These are phyloP conservation scores for Pichia californica DNA, from an alignment of 805 yeast genomes.

Conservation along the genomic window DNA sequence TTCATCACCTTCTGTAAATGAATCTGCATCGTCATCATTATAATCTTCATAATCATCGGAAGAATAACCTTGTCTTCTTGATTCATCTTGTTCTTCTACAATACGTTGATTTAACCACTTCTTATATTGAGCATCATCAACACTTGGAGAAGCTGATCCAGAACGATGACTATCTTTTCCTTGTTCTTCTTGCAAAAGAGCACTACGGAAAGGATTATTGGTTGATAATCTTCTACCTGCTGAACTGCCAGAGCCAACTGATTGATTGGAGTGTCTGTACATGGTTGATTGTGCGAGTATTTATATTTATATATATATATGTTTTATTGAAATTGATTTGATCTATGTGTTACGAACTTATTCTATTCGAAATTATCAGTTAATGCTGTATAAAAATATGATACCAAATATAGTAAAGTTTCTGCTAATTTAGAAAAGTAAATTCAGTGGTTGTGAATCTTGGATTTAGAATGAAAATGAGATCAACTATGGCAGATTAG, in stretches of 20 bases:
- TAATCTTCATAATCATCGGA: constrained; percentile 23
- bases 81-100: constrained; percentile 23
- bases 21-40: constrained; percentile 36
- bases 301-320: too few species aligned
- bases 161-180: constrained; percentile 9
- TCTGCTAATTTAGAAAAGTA: too few species aligned
- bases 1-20: constrained; percentile 22
- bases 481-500: too few species aligned
- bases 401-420: too few species aligned
- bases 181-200: constrained; percentile 29
- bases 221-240: constrained; percentile 45
- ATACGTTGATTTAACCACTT: constrained; percentile 45
- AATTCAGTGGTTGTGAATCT: too few species aligned
- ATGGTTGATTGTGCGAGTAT: constrained; percentile 15
- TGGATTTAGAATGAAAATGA: too few species aligned
- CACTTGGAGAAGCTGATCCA: constrained; percentile 11
- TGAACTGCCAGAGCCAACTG: constrained; percentile 32
- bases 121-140: constrained; percentile 37
- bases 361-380: too few species aligned
- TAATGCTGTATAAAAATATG: too few species aligned
- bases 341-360: too few species aligned
- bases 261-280: constrained; percentile 29
- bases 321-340: too few species aligned
- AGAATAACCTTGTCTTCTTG: constrained; percentile 6
- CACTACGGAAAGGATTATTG: constrained; percentile 68